A percentile compares a stretch with the other conserved stretches of the same genome.
Conservation (phyloP, 140 eudicot species). For the Stevia rebaudiana region DNA sequence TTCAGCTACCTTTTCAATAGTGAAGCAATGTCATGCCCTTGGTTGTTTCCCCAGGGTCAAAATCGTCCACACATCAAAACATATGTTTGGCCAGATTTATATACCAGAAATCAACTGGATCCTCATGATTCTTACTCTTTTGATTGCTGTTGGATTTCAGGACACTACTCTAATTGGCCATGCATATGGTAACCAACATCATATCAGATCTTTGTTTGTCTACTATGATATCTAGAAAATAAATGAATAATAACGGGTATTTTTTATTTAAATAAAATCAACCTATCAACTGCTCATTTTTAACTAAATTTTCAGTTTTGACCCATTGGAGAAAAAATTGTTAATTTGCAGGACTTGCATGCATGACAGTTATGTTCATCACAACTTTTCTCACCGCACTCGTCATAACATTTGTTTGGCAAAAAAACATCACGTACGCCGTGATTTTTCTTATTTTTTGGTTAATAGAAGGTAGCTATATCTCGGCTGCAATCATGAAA, state of each 20-base stretch:
- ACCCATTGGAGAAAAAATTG: no score
- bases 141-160: slow-evolving; percentile 70
- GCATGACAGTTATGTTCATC: slow-evolving; percentile 69
- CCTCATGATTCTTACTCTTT: slow-evolving; percentile 86
- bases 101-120: slow-evolving; percentile 97
- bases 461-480: slow-evolving; percentile 60
- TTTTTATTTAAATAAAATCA: no score
- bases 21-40: slow-evolving; percentile 86
- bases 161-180: slow-evolving; percentile 74
- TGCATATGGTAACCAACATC: slow-evolving; percentile 94
- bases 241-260: no score
- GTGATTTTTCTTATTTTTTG: slow-evolving; percentile 47
- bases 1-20: slow-evolving; percentile 86
- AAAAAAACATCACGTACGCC: slow-evolving; percentile 39
- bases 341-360: slow-evolving; percentile 61
- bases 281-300: no score
- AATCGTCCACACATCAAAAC: slow-evolving; percentile 87
- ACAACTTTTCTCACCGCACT: slow-evolving; percentile 81
- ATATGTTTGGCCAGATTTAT: slow-evolving; percentile 80
- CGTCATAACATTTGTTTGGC: slow-evolving; percentile 67
- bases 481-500: slow-evolving; percentile 59
- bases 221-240: no score
- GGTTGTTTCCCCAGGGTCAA: slow-evolving; percentile 97
- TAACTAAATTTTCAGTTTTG: no score
- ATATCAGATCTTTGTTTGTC: background rate